Conservation (phyloP, 2,329 filamentous ascomycete species). For the Ceratocystis eucalypticola region DNA sequence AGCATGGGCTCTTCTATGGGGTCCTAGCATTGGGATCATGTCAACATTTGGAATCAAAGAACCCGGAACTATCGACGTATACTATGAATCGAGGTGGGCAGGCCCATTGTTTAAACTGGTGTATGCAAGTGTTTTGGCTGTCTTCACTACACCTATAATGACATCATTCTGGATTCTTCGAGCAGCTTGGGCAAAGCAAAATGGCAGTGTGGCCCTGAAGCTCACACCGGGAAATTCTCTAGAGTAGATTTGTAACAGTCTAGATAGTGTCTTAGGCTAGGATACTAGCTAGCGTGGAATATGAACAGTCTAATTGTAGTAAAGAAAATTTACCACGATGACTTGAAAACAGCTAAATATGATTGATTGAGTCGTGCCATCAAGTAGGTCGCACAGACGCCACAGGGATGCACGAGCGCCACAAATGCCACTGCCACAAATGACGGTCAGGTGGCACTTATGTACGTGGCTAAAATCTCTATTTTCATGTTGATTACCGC, state of each 20-base stretch:
- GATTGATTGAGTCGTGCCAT: neutral
- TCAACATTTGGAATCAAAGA: slow-evolving; percentile 27
- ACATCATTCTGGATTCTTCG: slow-evolving; percentile 38
- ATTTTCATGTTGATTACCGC: neutral
- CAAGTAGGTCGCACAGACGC: neutral
- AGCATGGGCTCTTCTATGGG: slow-evolving; percentile 34
- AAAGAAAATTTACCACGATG: neutral
- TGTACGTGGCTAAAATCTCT: neutral
- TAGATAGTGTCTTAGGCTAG: neutral
- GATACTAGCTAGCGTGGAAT: neutral
- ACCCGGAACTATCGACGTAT: slow-evolving; percentile 30
- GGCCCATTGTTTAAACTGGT: slow-evolving; percentile 39
- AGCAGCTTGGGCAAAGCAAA: slow-evolving; percentile 26
- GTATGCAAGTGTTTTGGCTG: slow-evolving; percentile 33
- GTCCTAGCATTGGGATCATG: slow-evolving; percentile 32
- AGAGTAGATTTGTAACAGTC: neutral
- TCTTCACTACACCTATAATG: slow-evolving; percentile 36
- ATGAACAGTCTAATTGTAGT: too few relatives aligned
- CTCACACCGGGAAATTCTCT: neutral
- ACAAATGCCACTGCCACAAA: neutral
- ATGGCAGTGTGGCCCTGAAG: neutral
- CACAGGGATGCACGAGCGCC: neutral
- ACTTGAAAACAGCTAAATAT: neutral
- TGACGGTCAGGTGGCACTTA: too few relatives aligned
- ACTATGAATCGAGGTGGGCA: slow-evolving; percentile 31